Evolutionary conservation across 495 filamentous ascomycete genomes (phyloP), one percentile per base, ranked within the genome.

Genomic region (Neurospora tetrasperma): DNA sequence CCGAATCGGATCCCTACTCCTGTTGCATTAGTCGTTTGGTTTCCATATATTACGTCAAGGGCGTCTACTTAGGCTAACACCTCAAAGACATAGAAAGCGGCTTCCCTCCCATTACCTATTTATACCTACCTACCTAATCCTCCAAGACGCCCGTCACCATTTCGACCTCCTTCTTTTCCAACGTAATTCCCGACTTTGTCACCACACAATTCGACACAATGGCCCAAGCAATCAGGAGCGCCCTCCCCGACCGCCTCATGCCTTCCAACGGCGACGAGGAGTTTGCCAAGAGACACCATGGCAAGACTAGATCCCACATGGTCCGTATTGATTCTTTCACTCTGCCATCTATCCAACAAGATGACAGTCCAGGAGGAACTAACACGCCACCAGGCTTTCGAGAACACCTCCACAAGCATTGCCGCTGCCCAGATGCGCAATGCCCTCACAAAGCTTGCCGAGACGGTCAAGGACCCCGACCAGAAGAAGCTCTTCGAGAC

Each of bases 401-500:
- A 99, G 83, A 98, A 98, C 89, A 96, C 96, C 70, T 98, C 96
- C 62, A 99, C 96, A 75, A 96, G 92, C 75, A 95, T 99, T 71
- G 96, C 96, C 70, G 96, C 96, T 27, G 94, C 93, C 69, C 96
- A 99, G 86, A 99, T 99, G 96, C 93, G 96, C 80, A 99, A 99
- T 87, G 90, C 93, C 71, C 86, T 99, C 78, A 98, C 97, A 79
- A 90, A 91, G 79, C 92, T 99, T 74, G 87, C 92, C 72, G 95
- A 99, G 82, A 92, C 90, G 14, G 94, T 97, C 81, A 89, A 90
- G 77, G 93, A 98, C 75, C 84, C 90, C 27, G 81, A 85, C 42
- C 86, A 93, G 84, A 98, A 95, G 90, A 91, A 96, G 91, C 83
- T 91, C 62, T 99, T 98, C 83, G 96, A 98, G 85, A 95, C 94